These are phyloP conservation scores for Rhizophora apiculata DNA, from an alignment of 345 rosid genomes.

Conservation along the genomic window DNA sequence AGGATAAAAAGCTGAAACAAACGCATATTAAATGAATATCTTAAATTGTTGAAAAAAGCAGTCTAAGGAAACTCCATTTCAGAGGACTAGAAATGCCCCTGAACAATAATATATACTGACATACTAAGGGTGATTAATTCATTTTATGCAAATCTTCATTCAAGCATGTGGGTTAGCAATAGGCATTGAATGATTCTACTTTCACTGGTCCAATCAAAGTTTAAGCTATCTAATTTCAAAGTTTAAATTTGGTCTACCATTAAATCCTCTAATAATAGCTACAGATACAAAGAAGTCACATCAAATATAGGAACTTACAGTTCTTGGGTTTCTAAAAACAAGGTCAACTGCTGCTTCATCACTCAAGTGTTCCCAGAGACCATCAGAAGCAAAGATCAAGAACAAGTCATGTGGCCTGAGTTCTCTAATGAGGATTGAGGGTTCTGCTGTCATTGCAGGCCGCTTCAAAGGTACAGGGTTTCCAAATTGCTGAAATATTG, in stretches of 20 bases:
- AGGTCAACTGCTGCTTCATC: conserved; percentile 87
- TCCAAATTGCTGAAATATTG: conserved; percentile 74
- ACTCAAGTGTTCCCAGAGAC: conserved; percentile 96
- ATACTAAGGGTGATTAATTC: background rate
- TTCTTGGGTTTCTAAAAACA: conserved; percentile 80
- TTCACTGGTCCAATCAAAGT: background rate
- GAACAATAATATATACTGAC: background rate
- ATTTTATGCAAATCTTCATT: background rate
- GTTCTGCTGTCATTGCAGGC: conserved; percentile 88
- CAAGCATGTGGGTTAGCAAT: background rate
- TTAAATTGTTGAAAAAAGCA: background rate
- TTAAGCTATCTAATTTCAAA: background rate
- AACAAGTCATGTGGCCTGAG: conserved; percentile 72
- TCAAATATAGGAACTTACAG: conserved; percentile 46
- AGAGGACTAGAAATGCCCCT: background rate
- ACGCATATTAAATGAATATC: background rate
- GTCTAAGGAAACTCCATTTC: background rate
- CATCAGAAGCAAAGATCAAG: conserved; percentile 96
- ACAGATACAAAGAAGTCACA: background rate
- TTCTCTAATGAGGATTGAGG: conserved; percentile 68
- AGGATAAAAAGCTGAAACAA: background rate
- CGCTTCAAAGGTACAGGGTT: conserved; percentile 69
- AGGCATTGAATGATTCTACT: background rate
- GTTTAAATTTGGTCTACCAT: background rate
- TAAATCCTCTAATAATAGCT: background rate